phyloP scores from a whole-genome alignment of 1,284 basidiomycete genomes.

The Earliella scabrosa region DNA sequence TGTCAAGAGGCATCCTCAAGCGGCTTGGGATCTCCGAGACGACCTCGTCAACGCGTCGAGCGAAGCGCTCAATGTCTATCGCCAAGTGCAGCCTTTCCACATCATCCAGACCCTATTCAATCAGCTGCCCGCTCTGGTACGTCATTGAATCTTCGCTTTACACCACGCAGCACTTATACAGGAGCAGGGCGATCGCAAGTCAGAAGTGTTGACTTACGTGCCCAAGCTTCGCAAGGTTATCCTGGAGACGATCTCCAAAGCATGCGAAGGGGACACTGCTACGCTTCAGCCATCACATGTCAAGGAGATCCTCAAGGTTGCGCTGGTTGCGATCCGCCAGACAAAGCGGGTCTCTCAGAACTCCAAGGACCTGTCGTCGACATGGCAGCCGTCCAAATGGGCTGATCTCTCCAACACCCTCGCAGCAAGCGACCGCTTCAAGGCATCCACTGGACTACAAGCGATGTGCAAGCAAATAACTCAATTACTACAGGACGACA shows the following conservation, averaged over 20 bases:
- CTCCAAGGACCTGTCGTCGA: constrained; percentile 29
- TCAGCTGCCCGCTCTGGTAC: constrained; percentile 58
- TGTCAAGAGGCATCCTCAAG: constrained; percentile 66
- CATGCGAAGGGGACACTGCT: constrained; percentile 49
- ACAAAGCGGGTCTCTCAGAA: constrained; percentile 49
- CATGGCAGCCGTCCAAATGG: constrained; percentile 53
- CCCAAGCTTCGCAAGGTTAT: constrained; percentile 54
- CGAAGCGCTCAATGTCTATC: constrained; percentile 74
- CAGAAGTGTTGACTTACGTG: constrained; percentile 49
- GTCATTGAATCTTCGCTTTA: too few relatives aligned
- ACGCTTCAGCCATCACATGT: constrained; percentile 68
- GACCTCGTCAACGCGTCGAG: constrained; percentile 58
- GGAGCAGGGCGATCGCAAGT: constrained; percentile 20
- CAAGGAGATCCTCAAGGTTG: constrained; percentile 83
- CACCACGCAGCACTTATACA: neutral
- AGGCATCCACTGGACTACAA: constrained; percentile 47
- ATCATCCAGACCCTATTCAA: constrained; percentile 72
- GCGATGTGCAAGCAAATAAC: constrained; percentile 54
- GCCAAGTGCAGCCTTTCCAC: constrained; percentile 76
- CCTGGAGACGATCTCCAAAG: constrained; percentile 52
- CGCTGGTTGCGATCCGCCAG: constrained; percentile 67
- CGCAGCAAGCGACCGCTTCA: constrained; percentile 47
- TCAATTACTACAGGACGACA: constrained; percentile 25
- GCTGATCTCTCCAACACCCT: constrained; percentile 41
- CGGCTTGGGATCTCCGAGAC: constrained; percentile 71